These are phyloP conservation scores for Draba incana DNA, from an alignment of 345 rosid species.

Conservation along the genomic window DNA sequence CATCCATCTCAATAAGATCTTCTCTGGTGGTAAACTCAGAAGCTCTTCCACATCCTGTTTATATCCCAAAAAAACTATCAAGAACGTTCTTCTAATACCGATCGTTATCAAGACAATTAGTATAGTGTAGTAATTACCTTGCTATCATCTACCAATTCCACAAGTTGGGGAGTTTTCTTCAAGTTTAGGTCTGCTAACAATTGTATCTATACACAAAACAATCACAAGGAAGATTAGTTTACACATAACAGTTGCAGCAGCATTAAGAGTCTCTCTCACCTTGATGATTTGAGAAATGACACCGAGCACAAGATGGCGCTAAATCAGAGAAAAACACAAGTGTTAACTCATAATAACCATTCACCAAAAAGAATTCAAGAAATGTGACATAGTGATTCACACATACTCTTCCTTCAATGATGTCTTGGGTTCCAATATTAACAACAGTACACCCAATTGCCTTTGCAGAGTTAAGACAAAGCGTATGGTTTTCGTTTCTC, in stretches of 20 bases:
- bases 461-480: slow-evolving; percentile 95
- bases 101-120: background rate
- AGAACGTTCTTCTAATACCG: background rate
- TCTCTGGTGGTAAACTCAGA: slow-evolving; percentile 98
- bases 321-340: slow-evolving; percentile 40
- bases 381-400: background rate
- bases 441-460: slow-evolving; percentile 99
- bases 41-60: slow-evolving; percentile 95
- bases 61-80: slow-evolving; percentile 14
- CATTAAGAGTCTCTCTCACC: slow-evolving; percentile 50
- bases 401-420: slow-evolving; percentile 97
- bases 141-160: slow-evolving; percentile 87
- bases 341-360: slow-evolving; percentile 7
- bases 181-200: slow-evolving; percentile 94
- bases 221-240: slow-evolving; percentile 21
- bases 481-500: slow-evolving; percentile 95
- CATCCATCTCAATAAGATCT: slow-evolving; percentile 97
- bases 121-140: slow-evolving; percentile 48
- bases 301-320: slow-evolving; percentile 99
- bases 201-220: slow-evolving; percentile 68
- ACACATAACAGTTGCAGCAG: slow-evolving; percentile 9
- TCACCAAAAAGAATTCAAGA: slow-evolving; percentile 2
- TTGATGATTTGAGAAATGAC: slow-evolving; percentile 94
- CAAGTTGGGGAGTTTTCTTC: slow-evolving; percentile 95
- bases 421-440: slow-evolving; percentile 91